Percentiles rank a stretch among this genome's conserved stretches.
Conservation (phyloP, 805 yeast species). For the Nakazawaea laoshanensis region DNA sequence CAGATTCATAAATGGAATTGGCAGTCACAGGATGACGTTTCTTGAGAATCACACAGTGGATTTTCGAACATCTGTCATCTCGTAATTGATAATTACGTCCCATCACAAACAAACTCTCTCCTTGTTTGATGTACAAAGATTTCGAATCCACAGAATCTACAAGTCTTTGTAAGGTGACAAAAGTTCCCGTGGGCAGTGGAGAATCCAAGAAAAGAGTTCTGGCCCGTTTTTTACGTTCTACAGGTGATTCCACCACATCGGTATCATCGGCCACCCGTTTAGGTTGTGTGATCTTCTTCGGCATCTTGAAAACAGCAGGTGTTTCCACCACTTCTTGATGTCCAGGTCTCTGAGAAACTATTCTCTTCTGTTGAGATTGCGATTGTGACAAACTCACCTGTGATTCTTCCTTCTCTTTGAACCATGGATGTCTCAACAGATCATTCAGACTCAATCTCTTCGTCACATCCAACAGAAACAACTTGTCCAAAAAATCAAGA, state of each 20-base stretch:
- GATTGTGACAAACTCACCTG: conserved; percentile 62
- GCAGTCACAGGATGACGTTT: conserved; percentile 52
- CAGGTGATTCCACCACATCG: too few species aligned
- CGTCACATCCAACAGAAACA: conserved; percentile 72
- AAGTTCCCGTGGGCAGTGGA: conserved; percentile 41
- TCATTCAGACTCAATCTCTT: conserved; percentile 64
- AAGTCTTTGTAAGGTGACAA: conserved; percentile 50
- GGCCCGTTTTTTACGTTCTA: too few species aligned
- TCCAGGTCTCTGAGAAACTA: conserved; percentile 22
- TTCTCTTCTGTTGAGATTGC: conserved; percentile 52
- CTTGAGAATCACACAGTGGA: conserved; percentile 66
- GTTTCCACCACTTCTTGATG: neutral
- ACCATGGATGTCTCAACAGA: conserved; percentile 81
- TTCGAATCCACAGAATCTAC: conserved; percentile 33
- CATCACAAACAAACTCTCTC: conserved; percentile 55
- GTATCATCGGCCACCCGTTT: too few species aligned
- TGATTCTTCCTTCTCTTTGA: conserved; percentile 26
- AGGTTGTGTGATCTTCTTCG: conserved; percentile 5
- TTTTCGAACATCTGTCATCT: conserved; percentile 75
- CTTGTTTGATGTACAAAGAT: conserved; percentile 56
- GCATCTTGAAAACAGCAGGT: conserved; percentile 5
- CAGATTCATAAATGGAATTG: conserved; percentile 52
- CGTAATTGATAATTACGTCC: conserved; percentile 65
- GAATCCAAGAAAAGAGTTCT: too few species aligned
- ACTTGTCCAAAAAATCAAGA: conserved; percentile 55